Evolutionary conservation across 257 asterid genomes (phyloP), one percentile per base, ranked within the genome.

Genomic region (Hygrophila difformis): DNA sequence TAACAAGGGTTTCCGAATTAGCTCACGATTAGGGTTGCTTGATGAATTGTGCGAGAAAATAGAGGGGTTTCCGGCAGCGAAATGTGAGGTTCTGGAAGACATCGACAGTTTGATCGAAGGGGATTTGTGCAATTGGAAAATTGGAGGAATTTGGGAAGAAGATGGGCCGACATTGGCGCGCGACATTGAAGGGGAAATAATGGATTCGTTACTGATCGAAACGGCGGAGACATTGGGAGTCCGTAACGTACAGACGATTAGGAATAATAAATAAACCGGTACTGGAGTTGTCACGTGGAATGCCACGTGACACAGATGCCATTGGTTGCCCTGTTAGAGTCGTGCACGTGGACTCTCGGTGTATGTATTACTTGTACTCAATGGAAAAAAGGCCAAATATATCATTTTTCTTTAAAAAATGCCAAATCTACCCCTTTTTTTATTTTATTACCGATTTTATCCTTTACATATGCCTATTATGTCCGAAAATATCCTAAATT

Each of bases 281-380:
- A 45, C 72, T 53, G 76, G 63, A 66, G 33, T 45, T 28, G 62
- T 66, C 95, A 81, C 75, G 70, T 77, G 88, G 59, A 31, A 44
- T 43, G 16, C 59, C 95, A 71, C 79, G 87, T 81, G 89, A 68
- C 13, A 55, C n/a, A 77, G 86, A 75, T 78, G 61, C 74, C 29
- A 31, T 53, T 49, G 24, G 38, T 61, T 57, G 56, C 31, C 31
- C 31, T 3, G 7, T 8, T 26, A 8, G 75, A 55, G 63, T 63
- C 76, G 29, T 49, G 60, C 76, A 69, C 67, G 73, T 73, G 51
- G 53, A 18, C 4, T 23, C 34, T 18, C 1, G 6, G 15, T 21
- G 15, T 44, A n/a, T 26, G 31, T 8, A 3, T 26, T 5, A 26
- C 31, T 26, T 8, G 31, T 26, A 26, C 8, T 3, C 31, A 26